Evolutionary conservation across 768 basidiomycete species (phyloP).

Genomic region (Rhizopogon vulgaris): DNA sequence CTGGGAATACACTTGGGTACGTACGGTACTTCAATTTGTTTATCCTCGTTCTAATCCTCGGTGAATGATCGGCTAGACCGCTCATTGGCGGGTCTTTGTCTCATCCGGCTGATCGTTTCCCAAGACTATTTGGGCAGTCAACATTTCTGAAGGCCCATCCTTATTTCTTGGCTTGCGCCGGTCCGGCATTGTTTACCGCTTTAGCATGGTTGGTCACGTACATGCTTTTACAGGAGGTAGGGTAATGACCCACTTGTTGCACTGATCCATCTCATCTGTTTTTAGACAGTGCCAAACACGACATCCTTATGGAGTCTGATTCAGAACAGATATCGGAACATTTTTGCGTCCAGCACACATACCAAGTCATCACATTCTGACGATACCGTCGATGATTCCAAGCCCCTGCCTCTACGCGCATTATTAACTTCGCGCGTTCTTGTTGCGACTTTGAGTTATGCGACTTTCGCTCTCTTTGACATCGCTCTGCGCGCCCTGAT

Average conservation of each 20-base stretch:
- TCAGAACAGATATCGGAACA: slow-evolving; percentile 22
- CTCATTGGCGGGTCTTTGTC: slow-evolving; percentile 60
- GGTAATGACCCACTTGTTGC: background rate
- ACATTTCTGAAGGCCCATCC: slow-evolving; percentile 56
- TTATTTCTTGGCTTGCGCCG: slow-evolving; percentile 62
- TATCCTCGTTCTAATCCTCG: background rate
- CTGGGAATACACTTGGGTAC: slow-evolving; percentile 22
- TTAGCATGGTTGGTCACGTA: slow-evolving; percentile 41
- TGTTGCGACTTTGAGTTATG: slow-evolving; percentile 52
- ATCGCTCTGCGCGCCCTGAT: slow-evolving; percentile 46
- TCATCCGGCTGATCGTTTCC: slow-evolving; percentile 57
- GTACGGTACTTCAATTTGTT: background rate
- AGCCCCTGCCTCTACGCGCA: slow-evolving; percentile 36
- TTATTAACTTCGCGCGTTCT: slow-evolving; percentile 47
- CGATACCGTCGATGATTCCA: background rate
- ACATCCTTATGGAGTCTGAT: slow-evolving; percentile 24
- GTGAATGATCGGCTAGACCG: slow-evolving; percentile 34
- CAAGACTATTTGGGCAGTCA: slow-evolving; percentile 45
- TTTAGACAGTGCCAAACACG: background rate
- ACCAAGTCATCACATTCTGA: background rate
- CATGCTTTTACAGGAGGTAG: slow-evolving; percentile 47
- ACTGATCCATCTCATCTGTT: background rate
- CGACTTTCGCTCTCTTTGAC: slow-evolving; percentile 51
- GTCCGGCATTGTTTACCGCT: slow-evolving; percentile 47
- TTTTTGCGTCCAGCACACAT: background rate